These are phyloP conservation scores for Vaccinium darrowii DNA, from an alignment of 148 eudicot species.

Conservation along the genomic window DNA sequence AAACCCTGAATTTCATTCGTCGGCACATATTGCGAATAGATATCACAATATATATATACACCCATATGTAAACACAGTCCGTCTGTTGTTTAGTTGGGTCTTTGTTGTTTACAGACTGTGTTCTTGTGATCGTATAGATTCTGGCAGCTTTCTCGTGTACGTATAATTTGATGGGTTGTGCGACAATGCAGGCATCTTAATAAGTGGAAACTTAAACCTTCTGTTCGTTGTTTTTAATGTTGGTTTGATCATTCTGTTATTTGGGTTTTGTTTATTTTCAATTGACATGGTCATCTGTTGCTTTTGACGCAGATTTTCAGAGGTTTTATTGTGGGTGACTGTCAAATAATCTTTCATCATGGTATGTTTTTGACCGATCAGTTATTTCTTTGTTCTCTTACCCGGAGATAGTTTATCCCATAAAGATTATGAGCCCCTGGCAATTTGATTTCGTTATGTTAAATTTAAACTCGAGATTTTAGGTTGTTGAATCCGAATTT, in stretches of 20 bases:
- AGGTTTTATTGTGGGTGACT: not conserved
- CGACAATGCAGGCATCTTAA: not conserved
- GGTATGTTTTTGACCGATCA: slow-evolving; percentile 7
- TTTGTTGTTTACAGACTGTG: not conserved
- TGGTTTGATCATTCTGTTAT: not conserved
- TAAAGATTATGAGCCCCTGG: not conserved
- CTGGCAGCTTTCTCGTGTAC: not conserved
- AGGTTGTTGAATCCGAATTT: not conserved
- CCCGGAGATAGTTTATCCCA: not conserved
- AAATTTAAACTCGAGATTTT: not conserved
- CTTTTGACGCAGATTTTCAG: not conserved
- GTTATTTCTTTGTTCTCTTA: not conserved
- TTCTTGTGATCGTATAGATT: not conserved
- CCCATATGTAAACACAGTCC: not conserved
- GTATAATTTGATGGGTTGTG: not conserved
- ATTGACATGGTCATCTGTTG: slow-evolving; percentile 7
- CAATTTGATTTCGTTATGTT: not conserved
- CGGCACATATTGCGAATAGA: not conserved
- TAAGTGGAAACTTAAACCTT: not conserved
- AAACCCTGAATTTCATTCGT: not conserved
- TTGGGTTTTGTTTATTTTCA: not conserved
- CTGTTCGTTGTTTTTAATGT: not conserved
- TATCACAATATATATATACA: not conserved
- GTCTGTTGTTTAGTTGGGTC: not conserved
- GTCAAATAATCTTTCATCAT: not conserved